Evolutionary conservation across 495 filamentous ascomycete species (phyloP).

Genomic region (Aspergillus saccharolyticus): DNA sequence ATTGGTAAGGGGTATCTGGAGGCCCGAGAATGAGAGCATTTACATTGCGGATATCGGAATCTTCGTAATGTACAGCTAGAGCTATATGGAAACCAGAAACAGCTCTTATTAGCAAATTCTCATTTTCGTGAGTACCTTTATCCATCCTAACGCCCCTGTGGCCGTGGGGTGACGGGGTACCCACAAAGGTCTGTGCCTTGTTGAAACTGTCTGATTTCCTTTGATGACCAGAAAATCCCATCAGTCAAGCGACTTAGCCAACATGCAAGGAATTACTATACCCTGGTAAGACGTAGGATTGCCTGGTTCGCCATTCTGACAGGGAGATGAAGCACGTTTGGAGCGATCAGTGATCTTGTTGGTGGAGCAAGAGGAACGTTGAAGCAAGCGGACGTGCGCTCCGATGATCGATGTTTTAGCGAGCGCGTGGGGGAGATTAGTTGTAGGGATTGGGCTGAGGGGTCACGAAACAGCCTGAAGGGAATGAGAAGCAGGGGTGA

Average conservation of each 20-base stretch:
- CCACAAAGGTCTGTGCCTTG: slow-evolving; percentile 76
- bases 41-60: slow-evolving; percentile 83
- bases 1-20: slow-evolving; percentile 92
- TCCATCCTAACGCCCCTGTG: not conserved
- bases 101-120: not conserved
- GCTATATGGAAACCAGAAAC: slow-evolving; percentile 41
- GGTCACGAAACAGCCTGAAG: not conserved
- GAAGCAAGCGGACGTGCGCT: not conserved
- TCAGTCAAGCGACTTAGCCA: slow-evolving; percentile 22
- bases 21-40: slow-evolving; percentile 87
- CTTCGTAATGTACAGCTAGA: slow-evolving; percentile 77
- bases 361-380: not conserved
- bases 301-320: slow-evolving; percentile 73
- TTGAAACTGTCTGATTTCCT: slow-evolving; percentile 83
- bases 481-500: not conserved
- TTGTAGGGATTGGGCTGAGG: not conserved
- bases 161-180: slow-evolving; percentile 17
- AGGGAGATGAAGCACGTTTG: not conserved
- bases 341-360: not conserved
- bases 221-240: slow-evolving; percentile 13
- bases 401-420: not conserved
- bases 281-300: slow-evolving; percentile 79
- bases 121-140: not conserved
- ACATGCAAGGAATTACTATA: slow-evolving; percentile 31
- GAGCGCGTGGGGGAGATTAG: not conserved